phyloP scores from a whole-genome alignment of 176 grass and related monocot species.

The Musa beccarii region DNA sequence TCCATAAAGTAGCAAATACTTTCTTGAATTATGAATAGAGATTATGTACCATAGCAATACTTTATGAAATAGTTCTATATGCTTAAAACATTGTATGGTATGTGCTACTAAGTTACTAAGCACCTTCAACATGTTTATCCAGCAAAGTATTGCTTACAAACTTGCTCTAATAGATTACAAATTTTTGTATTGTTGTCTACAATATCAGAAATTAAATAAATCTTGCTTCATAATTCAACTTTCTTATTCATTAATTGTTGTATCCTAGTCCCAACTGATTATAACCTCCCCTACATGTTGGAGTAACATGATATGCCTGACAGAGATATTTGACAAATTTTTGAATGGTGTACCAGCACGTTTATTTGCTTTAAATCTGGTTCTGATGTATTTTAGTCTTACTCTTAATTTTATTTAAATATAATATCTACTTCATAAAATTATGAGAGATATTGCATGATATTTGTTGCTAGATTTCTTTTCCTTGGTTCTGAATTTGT shows the following conservation, averaged over 20 bases:
- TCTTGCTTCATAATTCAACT: background rate
- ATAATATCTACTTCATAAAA: background rate
- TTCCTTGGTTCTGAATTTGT: background rate
- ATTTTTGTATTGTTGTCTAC: too few species aligned
- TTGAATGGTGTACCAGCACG: background rate
- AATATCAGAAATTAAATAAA: background rate
- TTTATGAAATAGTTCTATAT: background rate
- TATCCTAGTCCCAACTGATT: background rate
- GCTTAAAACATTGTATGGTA: background rate
- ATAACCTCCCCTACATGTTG: background rate
- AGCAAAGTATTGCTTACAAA: background rate
- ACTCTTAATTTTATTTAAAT: background rate
- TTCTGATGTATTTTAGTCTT: too few species aligned
- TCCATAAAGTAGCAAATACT: too few species aligned
- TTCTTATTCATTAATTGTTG: background rate
- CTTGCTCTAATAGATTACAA: background rate
- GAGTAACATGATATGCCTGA: background rate
- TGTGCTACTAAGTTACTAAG: background rate
- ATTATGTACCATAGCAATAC: background rate
- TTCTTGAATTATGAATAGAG: too few species aligned
- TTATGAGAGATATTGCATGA: slow-evolving; percentile 7
- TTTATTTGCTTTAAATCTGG: background rate
- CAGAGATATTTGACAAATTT: background rate
- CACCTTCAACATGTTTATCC: background rate
- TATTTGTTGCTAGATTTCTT: slow-evolving; percentile 7